phyloP scores from a whole-genome alignment of 345 rosid species.

The Euclidium syriacum region DNA sequence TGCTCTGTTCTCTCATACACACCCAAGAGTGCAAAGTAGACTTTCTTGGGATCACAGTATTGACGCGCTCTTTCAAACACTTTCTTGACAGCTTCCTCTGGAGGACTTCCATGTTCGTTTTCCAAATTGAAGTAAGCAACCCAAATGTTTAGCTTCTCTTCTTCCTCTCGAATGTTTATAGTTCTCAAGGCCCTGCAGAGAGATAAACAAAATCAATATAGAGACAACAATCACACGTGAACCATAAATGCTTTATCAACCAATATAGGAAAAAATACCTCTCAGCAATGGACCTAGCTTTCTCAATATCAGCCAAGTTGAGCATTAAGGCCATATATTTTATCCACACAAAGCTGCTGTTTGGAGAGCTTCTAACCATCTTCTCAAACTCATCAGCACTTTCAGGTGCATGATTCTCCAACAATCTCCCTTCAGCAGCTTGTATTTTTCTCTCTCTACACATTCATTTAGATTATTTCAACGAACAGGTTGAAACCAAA shows the following conservation, averaged over 20 bases:
- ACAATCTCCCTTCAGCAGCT: conserved; percentile 87
- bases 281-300: conserved; percentile 88
- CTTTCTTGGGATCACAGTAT: conserved; percentile 76
- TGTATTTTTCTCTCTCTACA: conserved; percentile 75
- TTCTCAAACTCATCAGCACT: conserved; percentile 91
- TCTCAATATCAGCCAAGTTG: conserved; percentile 71
- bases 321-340: conserved; percentile 88
- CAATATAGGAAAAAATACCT: conserved; percentile 43
- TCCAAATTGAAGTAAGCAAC: conserved; percentile 95
- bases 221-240: not conserved
- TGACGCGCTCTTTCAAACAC: conserved; percentile 87
- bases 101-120: conserved; percentile 88
- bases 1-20: conserved; percentile 86
- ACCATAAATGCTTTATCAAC: not conserved
- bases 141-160: conserved; percentile 93
- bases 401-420: conserved; percentile 74
- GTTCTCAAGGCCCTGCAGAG: conserved; percentile 76
- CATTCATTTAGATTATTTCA: conserved; percentile 15
- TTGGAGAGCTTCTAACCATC: conserved; percentile 85
- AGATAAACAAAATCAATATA: not conserved
- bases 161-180: conserved; percentile 83
- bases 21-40: conserved; percentile 72
- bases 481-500: not conserved
- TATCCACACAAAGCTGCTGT: conserved; percentile 92
- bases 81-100: conserved; percentile 84